These are phyloP conservation scores for Aspergillus persii DNA, from an alignment of 2,329 filamentous ascomycete species.

Conservation along the genomic window DNA sequence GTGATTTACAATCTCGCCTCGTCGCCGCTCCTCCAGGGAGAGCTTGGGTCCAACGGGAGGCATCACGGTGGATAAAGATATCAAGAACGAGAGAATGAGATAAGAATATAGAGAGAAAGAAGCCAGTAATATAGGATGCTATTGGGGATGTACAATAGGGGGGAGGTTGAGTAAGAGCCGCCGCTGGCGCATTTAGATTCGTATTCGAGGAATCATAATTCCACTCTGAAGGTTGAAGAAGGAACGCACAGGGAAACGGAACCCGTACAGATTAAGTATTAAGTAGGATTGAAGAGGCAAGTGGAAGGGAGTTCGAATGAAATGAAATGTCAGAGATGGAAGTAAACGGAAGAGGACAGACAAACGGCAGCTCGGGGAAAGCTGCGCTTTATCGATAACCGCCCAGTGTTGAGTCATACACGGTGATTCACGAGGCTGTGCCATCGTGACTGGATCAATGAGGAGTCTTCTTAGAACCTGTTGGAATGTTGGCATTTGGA, in stretches of 20 bases:
- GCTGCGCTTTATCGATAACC: slow-evolving; percentile 5
- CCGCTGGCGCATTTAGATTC: slow-evolving; percentile 36
- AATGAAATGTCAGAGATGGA: not conserved
- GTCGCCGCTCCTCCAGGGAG: slow-evolving; percentile 74
- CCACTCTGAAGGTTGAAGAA: slow-evolving; percentile 8
- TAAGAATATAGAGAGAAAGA: not conserved
- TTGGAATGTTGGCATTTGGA: no score
- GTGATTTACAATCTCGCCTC: slow-evolving; percentile 73
- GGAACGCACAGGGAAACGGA: not conserved
- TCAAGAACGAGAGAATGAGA: not conserved
- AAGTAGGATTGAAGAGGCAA: not conserved
- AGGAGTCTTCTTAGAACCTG: not conserved
- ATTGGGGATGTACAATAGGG: slow-evolving; percentile 18
- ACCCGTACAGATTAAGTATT: not conserved
- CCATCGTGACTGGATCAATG: not conserved
- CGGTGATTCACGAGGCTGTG: not conserved
- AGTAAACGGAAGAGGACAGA: not conserved
- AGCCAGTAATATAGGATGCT: not conserved
- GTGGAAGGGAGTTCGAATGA: not conserved
- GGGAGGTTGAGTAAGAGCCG: slow-evolving; percentile 28
- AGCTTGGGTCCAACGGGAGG: slow-evolving; percentile 52
- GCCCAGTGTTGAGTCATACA: not conserved
- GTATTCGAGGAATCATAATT: slow-evolving; percentile 48
- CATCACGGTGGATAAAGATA: slow-evolving; percentile 24
- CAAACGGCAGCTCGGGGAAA: not conserved